Evolutionary conservation across 1,284 basidiomycete genomes (phyloP).

Genomic region (Papiliotrema fonsecae): DNA sequence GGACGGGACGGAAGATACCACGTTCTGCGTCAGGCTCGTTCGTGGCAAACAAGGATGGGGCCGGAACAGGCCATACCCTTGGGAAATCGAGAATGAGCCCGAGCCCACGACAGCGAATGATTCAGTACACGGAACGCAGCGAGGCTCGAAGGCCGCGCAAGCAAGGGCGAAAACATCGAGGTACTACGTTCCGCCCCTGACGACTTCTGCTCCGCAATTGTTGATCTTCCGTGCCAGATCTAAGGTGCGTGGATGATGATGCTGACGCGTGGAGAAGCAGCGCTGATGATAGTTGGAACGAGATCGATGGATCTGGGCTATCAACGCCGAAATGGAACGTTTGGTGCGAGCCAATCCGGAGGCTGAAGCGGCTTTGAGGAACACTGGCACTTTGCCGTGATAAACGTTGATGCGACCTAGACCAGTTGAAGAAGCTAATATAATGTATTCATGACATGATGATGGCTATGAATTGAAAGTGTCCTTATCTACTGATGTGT

Average conservation of each 20-base stretch:
- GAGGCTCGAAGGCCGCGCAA: neutral
- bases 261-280: neutral
- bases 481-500: no score
- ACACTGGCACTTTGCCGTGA: constrained; percentile 27
- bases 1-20: constrained; percentile 43
- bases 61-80: constrained; percentile 23
- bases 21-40: constrained; percentile 33
- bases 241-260: constrained; percentile 31
- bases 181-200: constrained; percentile 26
- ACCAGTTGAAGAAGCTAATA: no score
- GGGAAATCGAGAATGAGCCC: constrained; percentile 22
- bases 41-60: constrained; percentile 21
- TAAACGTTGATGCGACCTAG: no score
- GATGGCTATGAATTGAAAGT: no score
- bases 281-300: constrained; percentile 39
- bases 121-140: neutral
- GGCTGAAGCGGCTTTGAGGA: constrained; percentile 28
- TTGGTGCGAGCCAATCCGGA: constrained; percentile 29
- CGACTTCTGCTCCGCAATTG: constrained; percentile 22
- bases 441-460: no score
- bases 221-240: constrained; percentile 42
- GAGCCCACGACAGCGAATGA: constrained; percentile 1
- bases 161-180: neutral
- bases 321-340: constrained; percentile 46
- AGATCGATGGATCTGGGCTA: constrained; percentile 47